Percentiles rank a stretch among this genome's conserved stretches.
Evolutionary conservation across 176 grass and related monocot genomes (phyloP).

Genomic region (Musa acuminata): DNA sequence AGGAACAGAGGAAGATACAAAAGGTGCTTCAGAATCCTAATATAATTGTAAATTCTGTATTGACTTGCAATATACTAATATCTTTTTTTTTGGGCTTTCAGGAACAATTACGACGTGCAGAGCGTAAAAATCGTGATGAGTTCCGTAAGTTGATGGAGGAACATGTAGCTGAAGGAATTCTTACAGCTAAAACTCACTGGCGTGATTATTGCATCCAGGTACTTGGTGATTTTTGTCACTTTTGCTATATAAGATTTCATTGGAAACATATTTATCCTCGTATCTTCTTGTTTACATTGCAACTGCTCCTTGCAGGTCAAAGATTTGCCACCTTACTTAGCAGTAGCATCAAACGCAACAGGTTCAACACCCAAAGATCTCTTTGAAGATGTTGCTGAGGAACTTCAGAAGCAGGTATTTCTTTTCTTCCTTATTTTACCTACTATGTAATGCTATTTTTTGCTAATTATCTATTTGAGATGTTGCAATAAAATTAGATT

Average conservation of each 20-base stretch:
- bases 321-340: conserved; percentile 52
- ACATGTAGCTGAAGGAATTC: conserved; percentile 53
- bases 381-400: conserved; percentile 81
- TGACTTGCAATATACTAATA: background rate
- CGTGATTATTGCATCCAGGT: conserved; percentile 80
- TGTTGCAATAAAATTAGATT: background rate
- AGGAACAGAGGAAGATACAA: conserved; percentile 65
- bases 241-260: background rate
- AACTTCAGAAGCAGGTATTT: conserved; percentile 79
- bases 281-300: background rate
- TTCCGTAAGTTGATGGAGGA: conserved; percentile 88
- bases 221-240: background rate
- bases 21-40: conserved; percentile 29
- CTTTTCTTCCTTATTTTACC: conserved; percentile 10
- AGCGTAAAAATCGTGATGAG: conserved; percentile 83
- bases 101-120: conserved; percentile 62
- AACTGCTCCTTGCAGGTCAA: conserved; percentile 52
- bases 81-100: conserved; percentile 11
- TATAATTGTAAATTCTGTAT: background rate
- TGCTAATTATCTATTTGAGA: background rate
- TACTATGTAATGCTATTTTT: background rate
- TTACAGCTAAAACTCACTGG: conserved; percentile 92
- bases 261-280: background rate
- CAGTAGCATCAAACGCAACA: conserved; percentile 64
- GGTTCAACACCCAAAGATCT: conserved; percentile 86